Percentiles rank a stretch among this genome's conserved stretches.
Conservation (phyloP, 2,329 filamentous ascomycete genomes). For the Aspergillus ochraceus region DNA sequence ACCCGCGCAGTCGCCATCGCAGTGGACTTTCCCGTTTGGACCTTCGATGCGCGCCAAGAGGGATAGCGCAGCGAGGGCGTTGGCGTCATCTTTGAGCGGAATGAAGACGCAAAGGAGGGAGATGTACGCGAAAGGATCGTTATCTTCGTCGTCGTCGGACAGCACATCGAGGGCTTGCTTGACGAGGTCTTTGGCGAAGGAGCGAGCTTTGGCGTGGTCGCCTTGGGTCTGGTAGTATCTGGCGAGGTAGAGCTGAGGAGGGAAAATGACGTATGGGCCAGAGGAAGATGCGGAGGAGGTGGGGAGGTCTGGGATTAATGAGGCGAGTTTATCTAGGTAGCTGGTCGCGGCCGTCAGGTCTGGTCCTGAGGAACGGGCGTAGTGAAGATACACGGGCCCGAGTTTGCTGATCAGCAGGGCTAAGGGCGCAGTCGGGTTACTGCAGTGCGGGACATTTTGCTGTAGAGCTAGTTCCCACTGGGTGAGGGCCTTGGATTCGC, state of each 20-base stretch:
- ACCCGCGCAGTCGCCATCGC: constrained; percentile 15
- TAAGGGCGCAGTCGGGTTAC: constrained; percentile 8
- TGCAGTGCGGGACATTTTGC: constrained; percentile 15
- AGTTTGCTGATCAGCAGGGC: constrained; percentile 14
- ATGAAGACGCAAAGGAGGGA: constrained; percentile 21
- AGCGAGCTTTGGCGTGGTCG: constrained; percentile 20
- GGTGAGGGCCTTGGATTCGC: neutral
- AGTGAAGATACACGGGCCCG: constrained; percentile 18
- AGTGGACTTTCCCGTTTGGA: neutral
- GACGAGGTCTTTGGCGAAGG: constrained; percentile 16
- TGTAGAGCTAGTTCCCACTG: constrained; percentile 16
- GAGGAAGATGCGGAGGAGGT: constrained; percentile 1
- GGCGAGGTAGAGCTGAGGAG: constrained; percentile 17
- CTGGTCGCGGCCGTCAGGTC: constrained; percentile 6
- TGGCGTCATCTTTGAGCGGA: constrained; percentile 21
- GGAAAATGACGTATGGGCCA: constrained; percentile 15
- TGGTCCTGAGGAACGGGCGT: constrained; percentile 7
- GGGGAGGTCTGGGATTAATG: constrained; percentile 10
- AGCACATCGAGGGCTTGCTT: constrained; percentile 29
- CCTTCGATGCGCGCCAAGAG: constrained; percentile 12
- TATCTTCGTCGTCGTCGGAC: constrained; percentile 27
- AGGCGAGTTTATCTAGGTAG: constrained; percentile 13
- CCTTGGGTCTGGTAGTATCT: constrained; percentile 20
- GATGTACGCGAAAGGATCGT: constrained; percentile 26
- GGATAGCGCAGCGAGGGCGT: constrained; percentile 13